Conservation (phyloP, 768 basidiomycete species). For the Leccinum aurantiacum region DNA sequence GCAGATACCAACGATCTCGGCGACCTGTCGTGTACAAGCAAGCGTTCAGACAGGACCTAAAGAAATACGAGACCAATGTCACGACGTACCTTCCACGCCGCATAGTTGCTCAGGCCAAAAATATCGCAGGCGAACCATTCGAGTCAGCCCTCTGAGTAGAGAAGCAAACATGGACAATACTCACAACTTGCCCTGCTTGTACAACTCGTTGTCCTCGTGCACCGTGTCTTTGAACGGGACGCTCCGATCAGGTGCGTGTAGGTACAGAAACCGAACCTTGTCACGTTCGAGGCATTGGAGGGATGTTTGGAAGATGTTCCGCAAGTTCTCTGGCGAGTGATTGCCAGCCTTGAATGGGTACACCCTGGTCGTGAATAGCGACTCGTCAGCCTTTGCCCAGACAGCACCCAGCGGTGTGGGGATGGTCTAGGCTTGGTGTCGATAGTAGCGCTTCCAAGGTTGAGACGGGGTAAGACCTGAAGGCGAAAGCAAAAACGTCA, state of each 20-base stretch:
- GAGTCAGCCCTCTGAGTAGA: neutral
- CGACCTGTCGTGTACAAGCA: constrained; percentile 37
- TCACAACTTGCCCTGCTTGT: constrained; percentile 58
- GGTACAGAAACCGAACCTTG: constrained; percentile 52
- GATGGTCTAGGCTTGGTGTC: constrained; percentile 41
- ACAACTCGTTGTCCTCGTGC: constrained; percentile 51
- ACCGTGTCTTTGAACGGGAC: constrained; percentile 58
- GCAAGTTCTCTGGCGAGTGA: constrained; percentile 40
- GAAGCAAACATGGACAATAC: constrained; percentile 13
- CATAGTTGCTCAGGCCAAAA: constrained; percentile 64
- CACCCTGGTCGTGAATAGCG: constrained; percentile 32
- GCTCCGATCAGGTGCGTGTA: constrained; percentile 60
- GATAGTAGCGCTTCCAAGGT: constrained; percentile 40
- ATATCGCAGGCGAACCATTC: constrained; percentile 38
- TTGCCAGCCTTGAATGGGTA: constrained; percentile 42
- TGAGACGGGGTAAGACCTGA: constrained; percentile 41
- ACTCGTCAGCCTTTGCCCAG: constrained; percentile 1
- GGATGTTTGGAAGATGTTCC: constrained; percentile 46
- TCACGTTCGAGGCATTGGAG: constrained; percentile 44
- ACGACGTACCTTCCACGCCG: constrained; percentile 49
- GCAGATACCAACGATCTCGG: constrained; percentile 59
- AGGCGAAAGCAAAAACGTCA: neutral
- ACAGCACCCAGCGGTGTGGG: too few relatives aligned
- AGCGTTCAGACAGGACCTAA: neutral
- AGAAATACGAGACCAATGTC: too few relatives aligned